Conservation (phyloP, 768 basidiomycete species). For the Leccinum imitatum region DNA sequence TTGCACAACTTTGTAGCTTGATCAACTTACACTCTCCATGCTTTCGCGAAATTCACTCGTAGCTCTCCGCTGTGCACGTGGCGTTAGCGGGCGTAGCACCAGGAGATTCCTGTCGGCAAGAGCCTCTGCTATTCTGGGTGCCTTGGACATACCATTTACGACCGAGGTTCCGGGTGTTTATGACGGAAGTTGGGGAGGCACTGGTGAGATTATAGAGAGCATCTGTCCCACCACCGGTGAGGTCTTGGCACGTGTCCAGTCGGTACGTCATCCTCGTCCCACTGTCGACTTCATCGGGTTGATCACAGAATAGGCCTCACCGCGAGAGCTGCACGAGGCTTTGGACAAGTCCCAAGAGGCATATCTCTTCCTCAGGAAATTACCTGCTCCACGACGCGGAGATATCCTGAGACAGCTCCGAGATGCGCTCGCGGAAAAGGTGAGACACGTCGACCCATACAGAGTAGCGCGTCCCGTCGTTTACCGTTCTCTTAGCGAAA, state of each 20-base stretch:
- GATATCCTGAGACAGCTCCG: slow-evolving; percentile 88
- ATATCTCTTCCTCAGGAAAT: slow-evolving; percentile 62
- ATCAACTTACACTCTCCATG: slow-evolving; percentile 13
- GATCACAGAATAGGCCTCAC: slow-evolving; percentile 51
- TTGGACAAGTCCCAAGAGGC: slow-evolving; percentile 75
- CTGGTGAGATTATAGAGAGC: slow-evolving; percentile 68
- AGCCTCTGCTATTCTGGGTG: slow-evolving; percentile 64
- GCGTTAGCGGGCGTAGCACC: slow-evolving; percentile 20
- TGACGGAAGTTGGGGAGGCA: slow-evolving; percentile 78
- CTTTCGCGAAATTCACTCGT: slow-evolving; percentile 22
- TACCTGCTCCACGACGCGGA: slow-evolving; percentile 87
- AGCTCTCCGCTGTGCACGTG: slow-evolving; percentile 11
- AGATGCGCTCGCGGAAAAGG: slow-evolving; percentile 77
- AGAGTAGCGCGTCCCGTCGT: not conserved
- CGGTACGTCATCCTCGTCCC: slow-evolving; percentile 44
- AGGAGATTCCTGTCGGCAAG: slow-evolving; percentile 54
- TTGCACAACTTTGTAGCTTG: not conserved
- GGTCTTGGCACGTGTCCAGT: slow-evolving; percentile 68
- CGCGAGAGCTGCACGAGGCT: slow-evolving; percentile 67
- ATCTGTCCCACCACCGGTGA: slow-evolving; percentile 89
- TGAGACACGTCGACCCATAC: slow-evolving; percentile 25
- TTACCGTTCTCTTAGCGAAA: slow-evolving; percentile 52
- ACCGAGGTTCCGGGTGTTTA: slow-evolving; percentile 72
- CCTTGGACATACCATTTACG: slow-evolving; percentile 57
- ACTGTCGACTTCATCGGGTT: slow-evolving; percentile 8